A percentile compares a stretch with the other conserved stretches of the same genome.
phyloP scores from a whole-genome alignment of 1,284 basidiomycete genomes.

The Apiotrichum domesticum region DNA sequence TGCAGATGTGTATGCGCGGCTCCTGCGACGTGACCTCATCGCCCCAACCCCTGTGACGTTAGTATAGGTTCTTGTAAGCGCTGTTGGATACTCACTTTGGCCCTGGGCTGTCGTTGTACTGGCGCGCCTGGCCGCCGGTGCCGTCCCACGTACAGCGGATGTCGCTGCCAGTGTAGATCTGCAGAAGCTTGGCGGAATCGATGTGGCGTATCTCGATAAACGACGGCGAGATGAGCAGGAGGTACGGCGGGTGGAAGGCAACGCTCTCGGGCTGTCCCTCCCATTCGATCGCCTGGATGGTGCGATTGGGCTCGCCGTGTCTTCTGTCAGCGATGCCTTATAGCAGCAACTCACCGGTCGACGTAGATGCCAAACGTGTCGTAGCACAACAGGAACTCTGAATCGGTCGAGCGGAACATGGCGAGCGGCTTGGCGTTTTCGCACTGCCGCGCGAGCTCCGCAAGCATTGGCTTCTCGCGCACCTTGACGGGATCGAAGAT shows the following conservation, averaged over 20 bases:
- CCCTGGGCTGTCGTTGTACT: constrained; percentile 29
- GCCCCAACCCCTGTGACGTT: constrained; percentile 31
- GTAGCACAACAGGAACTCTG: constrained; percentile 89
- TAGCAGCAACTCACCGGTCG: constrained; percentile 14
- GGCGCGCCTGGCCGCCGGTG: constrained; percentile 35
- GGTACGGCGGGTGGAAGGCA: constrained; percentile 79
- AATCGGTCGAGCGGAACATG: constrained; percentile 82
- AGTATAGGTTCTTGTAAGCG: too few relatives aligned
- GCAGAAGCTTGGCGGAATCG: constrained; percentile 73
- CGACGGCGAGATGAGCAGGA: constrained; percentile 81
- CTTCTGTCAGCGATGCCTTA: constrained; percentile 44
- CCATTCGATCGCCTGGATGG: constrained; percentile 77
- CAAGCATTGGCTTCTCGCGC: constrained; percentile 63
- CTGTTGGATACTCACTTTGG: constrained; percentile 17
- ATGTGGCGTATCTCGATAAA: constrained; percentile 91
- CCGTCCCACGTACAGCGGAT: constrained; percentile 73
- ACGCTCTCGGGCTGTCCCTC: constrained; percentile 84
- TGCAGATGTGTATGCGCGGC: constrained; percentile 45
- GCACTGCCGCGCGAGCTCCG: constrained; percentile 69
- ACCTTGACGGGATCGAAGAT: constrained; percentile 56
- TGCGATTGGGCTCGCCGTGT: constrained; percentile 74
- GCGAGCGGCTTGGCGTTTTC: constrained; percentile 74
- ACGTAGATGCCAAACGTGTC: constrained; percentile 75
- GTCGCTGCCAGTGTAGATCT: constrained; percentile 78
- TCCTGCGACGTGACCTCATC: constrained; percentile 43